Evolutionary conservation across 2,329 filamentous ascomycete genomes (phyloP).

Genomic region (Westerdykella ornata): DNA sequence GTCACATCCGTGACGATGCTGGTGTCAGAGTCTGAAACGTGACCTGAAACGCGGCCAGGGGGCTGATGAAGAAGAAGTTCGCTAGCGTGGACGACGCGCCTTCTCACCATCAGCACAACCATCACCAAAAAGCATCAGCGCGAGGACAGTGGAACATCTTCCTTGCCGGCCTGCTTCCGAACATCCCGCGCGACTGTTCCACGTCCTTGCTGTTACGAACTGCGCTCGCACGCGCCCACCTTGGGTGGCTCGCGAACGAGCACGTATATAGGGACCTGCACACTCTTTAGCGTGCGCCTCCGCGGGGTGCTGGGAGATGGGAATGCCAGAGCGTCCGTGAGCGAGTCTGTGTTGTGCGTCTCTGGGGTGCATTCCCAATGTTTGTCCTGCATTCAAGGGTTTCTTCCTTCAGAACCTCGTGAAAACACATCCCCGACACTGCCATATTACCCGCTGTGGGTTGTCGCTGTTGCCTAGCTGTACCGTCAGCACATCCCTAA

Average conservation of each 20-base stretch:
- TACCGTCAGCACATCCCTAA: conserved; percentile 2
- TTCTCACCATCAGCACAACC: conserved; percentile 1
- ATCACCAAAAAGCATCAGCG: conserved; percentile 4
- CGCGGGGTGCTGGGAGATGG: neutral
- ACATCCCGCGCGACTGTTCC: neutral
- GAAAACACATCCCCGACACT: conserved; percentile 7
- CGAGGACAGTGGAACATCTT: neutral
- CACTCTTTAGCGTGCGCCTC: neutral
- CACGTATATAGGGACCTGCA: neutral
- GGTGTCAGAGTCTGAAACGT: conserved; percentile 1
- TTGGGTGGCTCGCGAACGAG: conserved; percentile 1
- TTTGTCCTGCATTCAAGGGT: conserved; percentile 4
- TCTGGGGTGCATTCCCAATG: neutral
- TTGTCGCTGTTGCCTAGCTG: conserved; percentile 9
- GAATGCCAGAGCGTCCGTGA: conserved; percentile 5
- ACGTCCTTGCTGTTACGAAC: too few species aligned
- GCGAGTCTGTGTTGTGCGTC: conserved; percentile 3
- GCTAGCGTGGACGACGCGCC: conserved; percentile 2
- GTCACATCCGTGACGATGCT: conserved; percentile 4
- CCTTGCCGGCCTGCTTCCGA: neutral
- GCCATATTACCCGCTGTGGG: conserved; percentile 7
- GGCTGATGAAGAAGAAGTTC: neutral
- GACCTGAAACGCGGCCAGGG: conserved; percentile 6
- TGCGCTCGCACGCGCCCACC: too few species aligned
- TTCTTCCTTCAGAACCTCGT: conserved; percentile 4